Evolutionary conservation across 2,329 filamentous ascomycete genomes (phyloP), one percentile per base, ranked within the genome.

Genomic region (Calonectria crousiana): DNA sequence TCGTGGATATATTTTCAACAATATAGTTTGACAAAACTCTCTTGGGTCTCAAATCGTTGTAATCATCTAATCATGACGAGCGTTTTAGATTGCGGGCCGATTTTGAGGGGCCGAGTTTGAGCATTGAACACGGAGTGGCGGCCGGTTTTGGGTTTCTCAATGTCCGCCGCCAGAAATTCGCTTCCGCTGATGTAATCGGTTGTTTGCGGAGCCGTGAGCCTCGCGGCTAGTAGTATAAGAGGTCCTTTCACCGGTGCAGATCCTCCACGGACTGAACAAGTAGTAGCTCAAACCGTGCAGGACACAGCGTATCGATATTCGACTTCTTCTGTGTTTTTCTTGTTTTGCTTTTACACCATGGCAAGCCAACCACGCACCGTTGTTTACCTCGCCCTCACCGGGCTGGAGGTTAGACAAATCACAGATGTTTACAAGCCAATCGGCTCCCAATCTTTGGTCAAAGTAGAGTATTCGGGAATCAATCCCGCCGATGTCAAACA

Each of bases 401-500:
- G 38, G 9, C 41, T 32, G 6, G 53, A 47, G 16, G 34, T 64
- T 8, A 56, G 41, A 11, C 34, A 56, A 47, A 62, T 69, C 30
- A 51, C 51, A 20, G 53, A 62, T 16, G 16, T 26, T 14, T 62
- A 69, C 32, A 18, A 28, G 13, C 53, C 67, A 8, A 11, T 5
- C 13, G 53, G 44, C 16, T 36, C 38, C 4, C 67, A 69, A 23
- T 49, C 41, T n/a, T 38, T 69, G 9, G 23, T 69, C 16, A 62
- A 62, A 51, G 67, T 69, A 3, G 34, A 62, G 11, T 69, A 69
- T 10, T 69, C 67, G 10, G 67, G 51, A 18, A 62, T 69, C 3
- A 62, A 69, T 18, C 67, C 67, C 14, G 67, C 53, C 9, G 67
- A 69, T 38, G 34, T 62, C 6, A 62, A 62, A 20, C 67, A 69